A percentile compares a stretch with the other conserved stretches of the same genome.
Conservation (phyloP, 495 filamentous ascomycete genomes). For the Lasiosphaeriaceae sp. region DNA sequence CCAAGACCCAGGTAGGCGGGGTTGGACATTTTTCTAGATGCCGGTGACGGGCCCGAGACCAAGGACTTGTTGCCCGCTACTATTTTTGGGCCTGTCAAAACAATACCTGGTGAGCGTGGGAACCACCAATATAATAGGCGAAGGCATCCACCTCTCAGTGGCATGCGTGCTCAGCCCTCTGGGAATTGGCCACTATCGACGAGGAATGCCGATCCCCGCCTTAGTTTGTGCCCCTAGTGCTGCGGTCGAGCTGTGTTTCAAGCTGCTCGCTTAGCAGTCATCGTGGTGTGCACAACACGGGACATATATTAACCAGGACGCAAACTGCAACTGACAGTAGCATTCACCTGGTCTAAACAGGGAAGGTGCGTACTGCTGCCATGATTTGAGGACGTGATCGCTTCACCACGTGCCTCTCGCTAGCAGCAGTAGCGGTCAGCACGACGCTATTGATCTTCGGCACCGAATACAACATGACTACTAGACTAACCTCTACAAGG, state of each 20-base stretch:
- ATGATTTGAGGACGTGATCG: not conserved
- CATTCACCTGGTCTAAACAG: constrained; percentile 2
- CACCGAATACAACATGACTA: not conserved
- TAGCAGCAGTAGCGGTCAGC: not conserved
- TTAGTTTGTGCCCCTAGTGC: not conserved
- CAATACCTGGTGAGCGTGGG: not conserved
- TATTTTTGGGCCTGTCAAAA: constrained; percentile 6
- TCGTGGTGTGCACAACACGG: not conserved
- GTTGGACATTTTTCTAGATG: not conserved
- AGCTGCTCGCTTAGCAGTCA: not conserved
- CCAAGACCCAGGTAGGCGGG: not conserved
- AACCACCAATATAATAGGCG: not conserved
- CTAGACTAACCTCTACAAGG: not conserved
- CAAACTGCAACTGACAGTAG: constrained; percentile 6
- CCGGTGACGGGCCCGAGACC: constrained; percentile 1
- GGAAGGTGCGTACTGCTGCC: not conserved
- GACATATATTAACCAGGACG: constrained; percentile 1
- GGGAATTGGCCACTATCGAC: not conserved
- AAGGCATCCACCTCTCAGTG: not conserved
- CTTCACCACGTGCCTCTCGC: not conserved
- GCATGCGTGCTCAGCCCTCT: not conserved
- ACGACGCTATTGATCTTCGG: not conserved
- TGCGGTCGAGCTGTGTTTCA: constrained; percentile 3
- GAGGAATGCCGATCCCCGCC: no score
- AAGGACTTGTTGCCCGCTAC: constrained; percentile 6